A percentile compares a stretch with the other conserved stretches of the same genome.
These are phyloP conservation scores for Termitomyces sp. DNA, from an alignment of 768 basidiomycete genomes.

Conservation along the genomic window DNA sequence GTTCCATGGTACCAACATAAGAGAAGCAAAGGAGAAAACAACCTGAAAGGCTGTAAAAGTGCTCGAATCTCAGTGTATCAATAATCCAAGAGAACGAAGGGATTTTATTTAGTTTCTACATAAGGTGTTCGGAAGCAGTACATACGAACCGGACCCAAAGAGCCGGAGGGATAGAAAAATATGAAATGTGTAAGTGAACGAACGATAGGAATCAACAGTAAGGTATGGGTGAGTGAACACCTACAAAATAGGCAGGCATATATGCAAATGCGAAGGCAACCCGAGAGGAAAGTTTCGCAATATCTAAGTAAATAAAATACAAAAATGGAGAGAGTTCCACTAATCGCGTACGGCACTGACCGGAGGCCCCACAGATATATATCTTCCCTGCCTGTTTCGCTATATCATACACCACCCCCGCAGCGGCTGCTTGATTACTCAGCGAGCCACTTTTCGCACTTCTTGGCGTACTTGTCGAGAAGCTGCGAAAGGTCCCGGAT, in stretches of 20 bases:
- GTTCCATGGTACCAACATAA: constrained; percentile 16
- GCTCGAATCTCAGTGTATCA: background rate
- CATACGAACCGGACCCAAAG: constrained; percentile 10
- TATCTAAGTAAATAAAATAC: constrained; percentile 13
- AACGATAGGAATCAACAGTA: constrained; percentile 6
- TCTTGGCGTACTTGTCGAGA: constrained; percentile 91
- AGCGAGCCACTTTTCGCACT: constrained; percentile 88
- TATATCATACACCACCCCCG: background rate
- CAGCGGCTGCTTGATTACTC: constrained; percentile 45
- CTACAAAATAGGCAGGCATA: constrained; percentile 11
- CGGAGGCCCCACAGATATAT: constrained; percentile 2
- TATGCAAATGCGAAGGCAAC: constrained; percentile 10
- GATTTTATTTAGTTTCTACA: constrained; percentile 11
- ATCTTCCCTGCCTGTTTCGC: constrained; percentile 2
- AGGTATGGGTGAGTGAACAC: constrained; percentile 7
- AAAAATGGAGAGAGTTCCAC: constrained; percentile 9
- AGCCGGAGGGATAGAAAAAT: constrained; percentile 1
- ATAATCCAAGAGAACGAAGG: background rate
- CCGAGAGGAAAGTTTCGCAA: constrained; percentile 4
- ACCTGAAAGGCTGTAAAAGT: background rate
- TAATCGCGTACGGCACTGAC: constrained; percentile 3
- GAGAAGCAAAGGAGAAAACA: constrained; percentile 1
- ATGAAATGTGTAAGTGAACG: constrained; percentile 7
- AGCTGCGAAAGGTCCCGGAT: constrained; percentile 82
- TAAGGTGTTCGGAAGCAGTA: constrained; percentile 4